phyloP scores from a whole-genome alignment of 495 filamentous ascomycete species.

The Talaromyces proteolyticus region DNA sequence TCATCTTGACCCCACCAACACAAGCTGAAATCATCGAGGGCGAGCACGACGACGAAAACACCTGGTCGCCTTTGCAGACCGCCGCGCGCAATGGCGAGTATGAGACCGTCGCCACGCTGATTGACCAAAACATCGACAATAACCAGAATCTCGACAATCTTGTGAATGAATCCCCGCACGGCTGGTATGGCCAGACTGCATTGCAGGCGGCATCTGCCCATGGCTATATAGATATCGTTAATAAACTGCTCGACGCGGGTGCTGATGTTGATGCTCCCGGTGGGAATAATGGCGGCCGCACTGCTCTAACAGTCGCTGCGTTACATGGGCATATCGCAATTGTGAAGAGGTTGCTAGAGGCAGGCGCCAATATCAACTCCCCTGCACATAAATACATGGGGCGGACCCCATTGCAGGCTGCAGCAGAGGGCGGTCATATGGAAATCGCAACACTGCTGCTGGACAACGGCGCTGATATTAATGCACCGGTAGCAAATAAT shows the following conservation, averaged over 20 bases:
- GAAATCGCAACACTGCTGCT: constrained; percentile 14
- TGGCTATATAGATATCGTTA: constrained; percentile 22
- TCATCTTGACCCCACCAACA: constrained; percentile 1
- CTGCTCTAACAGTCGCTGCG: constrained; percentile 25
- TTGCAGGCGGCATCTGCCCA: constrained; percentile 34
- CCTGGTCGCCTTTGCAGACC: constrained; percentile 5
- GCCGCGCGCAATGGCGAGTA: constrained; percentile 12
- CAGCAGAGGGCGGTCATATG: constrained; percentile 3
- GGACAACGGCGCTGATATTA: constrained; percentile 16
- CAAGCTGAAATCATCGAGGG: constrained; percentile 1
- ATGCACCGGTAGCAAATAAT: constrained; percentile 18
- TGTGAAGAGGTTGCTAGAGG: constrained; percentile 5
- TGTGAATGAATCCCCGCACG: constrained; percentile 1
- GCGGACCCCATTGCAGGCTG: constrained; percentile 7
- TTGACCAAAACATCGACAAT: background rate
- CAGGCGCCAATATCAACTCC: constrained; percentile 7
- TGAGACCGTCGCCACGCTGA: constrained; percentile 1
- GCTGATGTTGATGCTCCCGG: constrained; percentile 7
- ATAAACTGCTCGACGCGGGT: constrained; percentile 6
- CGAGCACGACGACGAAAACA: constrained; percentile 5
- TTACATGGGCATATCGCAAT: constrained; percentile 30
- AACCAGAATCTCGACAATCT: background rate
- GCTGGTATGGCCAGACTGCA: constrained; percentile 10
- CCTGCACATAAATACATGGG: background rate
- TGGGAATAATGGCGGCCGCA: constrained; percentile 11